phyloP scores from a whole-genome alignment of 106 monocot genomes.

The Dioscorea dumetorum region DNA sequence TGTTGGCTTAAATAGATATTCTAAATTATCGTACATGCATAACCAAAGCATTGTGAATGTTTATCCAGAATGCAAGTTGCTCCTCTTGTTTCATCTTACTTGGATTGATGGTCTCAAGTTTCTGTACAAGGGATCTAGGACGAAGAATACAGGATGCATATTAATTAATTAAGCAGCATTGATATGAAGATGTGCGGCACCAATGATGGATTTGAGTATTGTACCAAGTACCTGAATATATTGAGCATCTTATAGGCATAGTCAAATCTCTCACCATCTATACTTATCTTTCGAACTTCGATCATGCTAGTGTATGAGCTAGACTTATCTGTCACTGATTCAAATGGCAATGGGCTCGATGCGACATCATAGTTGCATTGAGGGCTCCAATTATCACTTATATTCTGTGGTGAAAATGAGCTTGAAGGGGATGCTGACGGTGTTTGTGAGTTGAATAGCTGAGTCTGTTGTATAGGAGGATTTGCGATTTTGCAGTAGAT shows the following conservation, averaged over 20 bases:
- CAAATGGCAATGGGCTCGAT: constrained; percentile 29
- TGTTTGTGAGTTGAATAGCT: constrained; percentile 37
- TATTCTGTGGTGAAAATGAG: constrained; percentile 38
- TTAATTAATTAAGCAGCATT: too few relatives aligned
- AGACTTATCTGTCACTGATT: constrained; percentile 26
- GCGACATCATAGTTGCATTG: constrained; percentile 28
- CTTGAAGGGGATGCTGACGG: constrained; percentile 66
- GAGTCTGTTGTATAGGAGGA: constrained; percentile 11
- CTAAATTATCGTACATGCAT: constrained; percentile 66
- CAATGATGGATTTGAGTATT: background rate
- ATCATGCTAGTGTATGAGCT: constrained; percentile 35
- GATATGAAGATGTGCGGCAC: too few relatives aligned
- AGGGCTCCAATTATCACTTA: constrained; percentile 58
- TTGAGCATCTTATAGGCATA: constrained; percentile 64
- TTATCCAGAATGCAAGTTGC: constrained; percentile 88
- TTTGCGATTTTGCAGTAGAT: constrained; percentile 74
- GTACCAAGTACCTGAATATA: constrained; percentile 43
- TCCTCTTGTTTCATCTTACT: constrained; percentile 48
- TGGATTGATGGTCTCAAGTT: constrained; percentile 58
- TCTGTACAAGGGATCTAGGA: constrained; percentile 47
- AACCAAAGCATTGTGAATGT: constrained; percentile 85
- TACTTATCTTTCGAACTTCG: constrained; percentile 45
- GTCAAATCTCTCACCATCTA: constrained; percentile 60
- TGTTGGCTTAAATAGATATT: too few relatives aligned
- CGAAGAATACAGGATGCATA: background rate